Percentiles rank a stretch among this genome's conserved stretches.
These are phyloP conservation scores for Acacia concinna DNA, from an alignment of 331 rosid species.

Conservation along the genomic window DNA sequence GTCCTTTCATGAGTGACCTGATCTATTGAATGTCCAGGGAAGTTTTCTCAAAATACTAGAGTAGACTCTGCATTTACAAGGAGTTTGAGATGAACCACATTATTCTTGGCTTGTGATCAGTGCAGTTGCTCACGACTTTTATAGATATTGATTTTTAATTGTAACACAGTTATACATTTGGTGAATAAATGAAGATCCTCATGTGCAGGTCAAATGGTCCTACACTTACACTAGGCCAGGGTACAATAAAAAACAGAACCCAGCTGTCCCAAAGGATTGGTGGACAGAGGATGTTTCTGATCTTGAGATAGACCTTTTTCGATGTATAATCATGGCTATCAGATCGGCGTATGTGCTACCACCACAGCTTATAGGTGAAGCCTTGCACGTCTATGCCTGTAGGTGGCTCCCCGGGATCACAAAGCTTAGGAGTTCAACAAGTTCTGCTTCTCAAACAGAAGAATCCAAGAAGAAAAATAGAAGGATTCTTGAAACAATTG, in stretches of 20 bases:
- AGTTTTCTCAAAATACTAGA: background rate
- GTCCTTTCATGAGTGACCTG: background rate
- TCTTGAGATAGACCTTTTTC: constrained; percentile 85
- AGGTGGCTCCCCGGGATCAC: constrained; percentile 76
- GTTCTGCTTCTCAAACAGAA: constrained; percentile 56
- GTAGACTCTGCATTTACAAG: background rate
- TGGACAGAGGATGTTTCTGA: constrained; percentile 98
- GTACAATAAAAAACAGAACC: constrained; percentile 66
- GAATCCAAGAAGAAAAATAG: constrained; percentile 51
- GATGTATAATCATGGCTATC: constrained; percentile 73
- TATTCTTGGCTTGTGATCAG: background rate
- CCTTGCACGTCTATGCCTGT: constrained; percentile 86
- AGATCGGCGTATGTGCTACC: constrained; percentile 73
- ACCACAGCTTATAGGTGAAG: constrained; percentile 92
- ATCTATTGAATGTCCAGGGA: background rate
- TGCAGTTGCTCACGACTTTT: background rate
- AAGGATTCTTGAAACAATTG: constrained; percentile 68
- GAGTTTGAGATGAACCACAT: background rate
- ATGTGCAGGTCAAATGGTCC: constrained; percentile 86
- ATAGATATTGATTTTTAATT: background rate
- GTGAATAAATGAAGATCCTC: constrained; percentile 24
- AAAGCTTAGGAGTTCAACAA: constrained; percentile 43
- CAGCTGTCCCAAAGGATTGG: constrained; percentile 96
- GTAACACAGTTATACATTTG: background rate
- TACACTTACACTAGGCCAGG: constrained; percentile 97